phyloP scores from a whole-genome alignment of 2,329 filamentous ascomycete species.

The Diaporthe australafricana region DNA sequence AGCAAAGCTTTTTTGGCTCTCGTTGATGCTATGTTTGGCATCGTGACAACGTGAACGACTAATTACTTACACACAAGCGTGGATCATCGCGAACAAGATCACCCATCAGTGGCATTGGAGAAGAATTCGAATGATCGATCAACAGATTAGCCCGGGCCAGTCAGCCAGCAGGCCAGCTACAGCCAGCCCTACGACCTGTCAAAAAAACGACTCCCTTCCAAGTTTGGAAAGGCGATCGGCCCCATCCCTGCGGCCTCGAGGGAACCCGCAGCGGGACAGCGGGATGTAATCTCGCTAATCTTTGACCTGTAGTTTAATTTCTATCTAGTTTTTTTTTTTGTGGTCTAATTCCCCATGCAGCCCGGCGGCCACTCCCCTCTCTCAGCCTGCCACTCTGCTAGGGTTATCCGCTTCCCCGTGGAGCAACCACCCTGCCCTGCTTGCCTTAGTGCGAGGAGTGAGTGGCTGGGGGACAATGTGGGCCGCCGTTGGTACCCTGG shows the following conservation, averaged over 20 bases:
- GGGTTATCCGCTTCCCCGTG: not conserved
- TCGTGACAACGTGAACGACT: not conserved
- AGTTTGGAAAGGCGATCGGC: not conserved
- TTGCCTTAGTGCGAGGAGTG: too few relatives aligned
- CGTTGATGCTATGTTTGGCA: not conserved
- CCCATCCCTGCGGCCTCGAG: not conserved
- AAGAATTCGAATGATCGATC: not conserved
- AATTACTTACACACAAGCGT: not conserved
- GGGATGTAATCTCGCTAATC: slow-evolving; percentile 27
- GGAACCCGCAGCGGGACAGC: slow-evolving; percentile 22
- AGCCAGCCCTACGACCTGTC: slow-evolving; percentile 31
- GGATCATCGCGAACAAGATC: not conserved
- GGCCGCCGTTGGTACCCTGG: not conserved
- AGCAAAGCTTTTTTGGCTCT: too few relatives aligned
- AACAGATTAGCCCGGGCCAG: not conserved
- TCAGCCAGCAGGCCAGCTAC: not conserved
- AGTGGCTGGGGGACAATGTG: not conserved
- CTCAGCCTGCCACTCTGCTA: not conserved
- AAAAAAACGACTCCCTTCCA: not conserved
- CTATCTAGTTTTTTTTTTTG: not conserved
- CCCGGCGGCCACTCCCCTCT: not conserved
- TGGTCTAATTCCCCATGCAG: not conserved
- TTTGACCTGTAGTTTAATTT: not conserved
- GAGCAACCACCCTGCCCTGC: not conserved
- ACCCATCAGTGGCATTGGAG: not conserved